These are phyloP conservation scores for Mycena crocata DNA, from an alignment of 768 basidiomycete genomes.

Conservation along the genomic window DNA sequence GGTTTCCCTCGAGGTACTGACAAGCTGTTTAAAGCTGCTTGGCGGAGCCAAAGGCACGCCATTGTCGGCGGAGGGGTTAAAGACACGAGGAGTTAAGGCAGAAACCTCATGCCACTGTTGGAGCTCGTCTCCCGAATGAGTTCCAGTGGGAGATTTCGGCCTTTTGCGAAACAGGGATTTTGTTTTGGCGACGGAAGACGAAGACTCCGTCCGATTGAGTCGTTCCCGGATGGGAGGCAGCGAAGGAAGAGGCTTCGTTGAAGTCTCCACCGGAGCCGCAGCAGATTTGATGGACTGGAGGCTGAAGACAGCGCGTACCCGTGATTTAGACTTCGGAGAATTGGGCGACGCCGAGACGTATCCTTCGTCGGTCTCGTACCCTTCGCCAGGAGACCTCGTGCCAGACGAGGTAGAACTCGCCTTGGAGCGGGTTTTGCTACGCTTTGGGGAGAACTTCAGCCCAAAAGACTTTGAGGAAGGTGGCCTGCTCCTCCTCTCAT, in stretches of 20 bases:
- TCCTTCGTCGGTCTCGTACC: constrained; percentile 30
- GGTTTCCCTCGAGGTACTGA: neutral
- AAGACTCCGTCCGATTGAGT: constrained; percentile 10
- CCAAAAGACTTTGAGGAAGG: constrained; percentile 13
- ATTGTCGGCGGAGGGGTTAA: constrained; percentile 30
- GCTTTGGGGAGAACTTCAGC: constrained; percentile 24
- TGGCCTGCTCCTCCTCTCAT: neutral
- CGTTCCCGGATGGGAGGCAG: constrained; percentile 27
- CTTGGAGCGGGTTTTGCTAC: constrained; percentile 11
- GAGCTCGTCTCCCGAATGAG: neutral
- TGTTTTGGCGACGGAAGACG: constrained; percentile 22
- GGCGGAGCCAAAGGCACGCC: constrained; percentile 22
- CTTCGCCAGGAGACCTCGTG: constrained; percentile 5
- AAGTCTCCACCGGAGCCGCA: neutral
- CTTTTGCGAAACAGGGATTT: constrained; percentile 26
- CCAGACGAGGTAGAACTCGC: constrained; percentile 10
- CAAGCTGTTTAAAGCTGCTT: constrained; percentile 12
- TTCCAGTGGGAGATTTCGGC: constrained; percentile 9
- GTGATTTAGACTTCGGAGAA: constrained; percentile 13
- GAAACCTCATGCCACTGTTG: constrained; percentile 29
- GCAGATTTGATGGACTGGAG: constrained; percentile 11
- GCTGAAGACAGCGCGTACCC: constrained; percentile 24
- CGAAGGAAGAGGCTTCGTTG: constrained; percentile 15
- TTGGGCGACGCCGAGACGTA: constrained; percentile 20
- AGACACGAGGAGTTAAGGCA: constrained; percentile 15